These are phyloP conservation scores for Fusarium nematophilum DNA, from an alignment of 2,329 filamentous ascomycete genomes.

Conservation along the genomic window DNA sequence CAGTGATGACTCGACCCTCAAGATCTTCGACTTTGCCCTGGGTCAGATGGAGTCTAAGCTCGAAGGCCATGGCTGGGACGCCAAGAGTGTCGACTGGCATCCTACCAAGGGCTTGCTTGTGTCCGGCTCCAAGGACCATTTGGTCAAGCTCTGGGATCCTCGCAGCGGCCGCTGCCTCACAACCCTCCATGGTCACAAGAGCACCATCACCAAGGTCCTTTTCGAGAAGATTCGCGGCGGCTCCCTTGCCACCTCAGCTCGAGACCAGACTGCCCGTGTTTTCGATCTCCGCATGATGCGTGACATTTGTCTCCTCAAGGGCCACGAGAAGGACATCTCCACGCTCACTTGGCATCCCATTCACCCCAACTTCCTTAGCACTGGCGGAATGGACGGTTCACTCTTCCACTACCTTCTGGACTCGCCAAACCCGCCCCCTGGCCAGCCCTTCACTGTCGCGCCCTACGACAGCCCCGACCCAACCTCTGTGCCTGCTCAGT, in stretches of 20 bases:
- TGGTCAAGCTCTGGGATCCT: slow-evolving; percentile 99
- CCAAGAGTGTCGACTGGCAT: slow-evolving; percentile 97
- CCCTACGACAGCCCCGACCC: slow-evolving; percentile 90
- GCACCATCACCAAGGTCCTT: slow-evolving; percentile 90
- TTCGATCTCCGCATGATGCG: slow-evolving; percentile 99
- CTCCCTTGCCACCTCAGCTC: slow-evolving; percentile 89
- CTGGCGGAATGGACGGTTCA: slow-evolving; percentile 89
- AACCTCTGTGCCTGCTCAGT: slow-evolving; percentile 81
- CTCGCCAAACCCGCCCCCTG: slow-evolving; percentile 86
- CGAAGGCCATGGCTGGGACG: slow-evolving; percentile 97
- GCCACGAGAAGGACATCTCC: slow-evolving; percentile 96
- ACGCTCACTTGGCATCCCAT: slow-evolving; percentile 94
- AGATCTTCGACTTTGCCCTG: slow-evolving; percentile 95
- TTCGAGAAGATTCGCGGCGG: slow-evolving; percentile 89
- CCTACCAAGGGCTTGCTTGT: slow-evolving; percentile 93
- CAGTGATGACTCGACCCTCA: slow-evolving; percentile 91
- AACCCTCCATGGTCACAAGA: slow-evolving; percentile 96
- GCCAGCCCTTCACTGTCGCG: slow-evolving; percentile 76
- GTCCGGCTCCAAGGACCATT: slow-evolving; percentile 96
- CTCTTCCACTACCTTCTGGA: slow-evolving; percentile 96
- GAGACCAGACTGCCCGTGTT: slow-evolving; percentile 91
- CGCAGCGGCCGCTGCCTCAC: slow-evolving; percentile 89
- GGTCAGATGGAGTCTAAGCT: slow-evolving; percentile 85
- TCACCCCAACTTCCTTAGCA: slow-evolving; percentile 88
- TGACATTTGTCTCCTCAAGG: slow-evolving; percentile 91